phyloP scores from a whole-genome alignment of 192 early-diverging fungal genomes.

The Podochytrium sp. region DNA sequence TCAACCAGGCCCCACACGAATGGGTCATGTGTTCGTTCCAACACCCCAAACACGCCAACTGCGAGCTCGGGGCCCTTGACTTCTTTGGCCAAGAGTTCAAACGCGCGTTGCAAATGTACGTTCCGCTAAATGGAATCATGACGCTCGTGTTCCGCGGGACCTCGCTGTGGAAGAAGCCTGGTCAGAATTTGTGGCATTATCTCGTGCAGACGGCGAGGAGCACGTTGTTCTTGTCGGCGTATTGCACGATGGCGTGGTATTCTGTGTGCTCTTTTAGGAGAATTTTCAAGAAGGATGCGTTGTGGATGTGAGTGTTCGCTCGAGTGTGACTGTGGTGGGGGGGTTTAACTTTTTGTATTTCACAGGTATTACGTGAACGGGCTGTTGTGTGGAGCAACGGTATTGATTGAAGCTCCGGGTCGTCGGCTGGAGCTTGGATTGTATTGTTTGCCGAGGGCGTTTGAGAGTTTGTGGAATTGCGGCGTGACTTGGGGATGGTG shows the following conservation, averaged over 20 bases:
- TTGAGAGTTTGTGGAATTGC: conserved; percentile 73
- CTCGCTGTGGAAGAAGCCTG: conserved; percentile 36
- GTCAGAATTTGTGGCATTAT: conserved; percentile 18
- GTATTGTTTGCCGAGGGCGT: conserved; percentile 80
- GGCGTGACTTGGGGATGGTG: conserved; percentile 61
- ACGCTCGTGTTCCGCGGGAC: conserved; percentile 40
- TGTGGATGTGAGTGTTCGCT: conserved; percentile 32
- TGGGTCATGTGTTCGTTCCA: conserved; percentile 45
- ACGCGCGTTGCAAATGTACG: conserved; percentile 40
- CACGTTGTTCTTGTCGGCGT: conserved; percentile 39
- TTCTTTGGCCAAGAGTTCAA: conserved; percentile 37
- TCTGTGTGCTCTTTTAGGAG: conserved; percentile 37
- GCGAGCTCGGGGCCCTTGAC: conserved; percentile 23
- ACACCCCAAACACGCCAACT: conserved; percentile 33
- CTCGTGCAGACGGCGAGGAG: conserved; percentile 29
- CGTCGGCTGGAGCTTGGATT: conserved; percentile 75
- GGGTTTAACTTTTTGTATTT: background rate
- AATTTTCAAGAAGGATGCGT: background rate
- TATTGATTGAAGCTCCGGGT: conserved; percentile 62
- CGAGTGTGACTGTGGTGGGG: background rate
- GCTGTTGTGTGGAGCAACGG: conserved; percentile 65
- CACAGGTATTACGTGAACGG: conserved; percentile 48
- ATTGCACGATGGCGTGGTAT: conserved; percentile 48
- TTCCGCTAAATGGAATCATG: conserved; percentile 49
- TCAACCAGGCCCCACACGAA: conserved; percentile 36